Conservation (phyloP, 805 yeast species). For the Candida fluviatilis region DNA sequence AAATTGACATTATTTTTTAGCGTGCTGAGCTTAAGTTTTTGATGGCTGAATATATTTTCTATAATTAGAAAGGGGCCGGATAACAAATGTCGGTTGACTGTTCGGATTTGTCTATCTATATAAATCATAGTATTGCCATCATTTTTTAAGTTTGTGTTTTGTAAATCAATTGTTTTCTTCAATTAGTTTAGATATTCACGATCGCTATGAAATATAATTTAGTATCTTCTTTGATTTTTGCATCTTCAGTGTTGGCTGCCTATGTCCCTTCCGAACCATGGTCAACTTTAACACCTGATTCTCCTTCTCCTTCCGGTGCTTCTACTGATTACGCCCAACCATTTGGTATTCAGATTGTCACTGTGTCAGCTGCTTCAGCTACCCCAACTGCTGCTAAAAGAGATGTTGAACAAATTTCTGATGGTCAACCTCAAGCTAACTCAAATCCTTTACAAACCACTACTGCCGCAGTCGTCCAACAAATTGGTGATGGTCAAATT, state of each 20-base stretch:
- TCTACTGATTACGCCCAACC: constrained; percentile 49
- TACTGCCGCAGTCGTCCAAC: constrained; percentile 28
- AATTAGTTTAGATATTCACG: not conserved
- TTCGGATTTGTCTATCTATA: too few species aligned
- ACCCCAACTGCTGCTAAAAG: too few species aligned
- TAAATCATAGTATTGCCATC: not conserved
- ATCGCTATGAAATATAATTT: not conserved
- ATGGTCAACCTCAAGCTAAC: constrained; percentile 32
- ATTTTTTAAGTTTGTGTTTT: not conserved
- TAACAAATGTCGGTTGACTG: too few species aligned
- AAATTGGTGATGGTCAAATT: constrained; percentile 35
- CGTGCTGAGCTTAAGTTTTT: not conserved
- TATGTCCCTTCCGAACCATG: constrained; percentile 64
- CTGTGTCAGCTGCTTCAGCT: constrained; percentile 39
- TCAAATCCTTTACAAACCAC: constrained; percentile 15
- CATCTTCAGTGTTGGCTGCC: constrained; percentile 53
- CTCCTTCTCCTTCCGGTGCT: constrained; percentile 49
- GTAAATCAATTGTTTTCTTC: not conserved
- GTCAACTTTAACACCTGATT: constrained; percentile 67
- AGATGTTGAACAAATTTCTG: constrained; percentile 48
- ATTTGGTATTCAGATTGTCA: constrained; percentile 68
- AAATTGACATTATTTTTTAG: not conserved
- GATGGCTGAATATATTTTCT: not conserved
- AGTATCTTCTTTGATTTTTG: constrained; percentile 26
- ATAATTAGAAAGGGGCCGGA: not conserved